Base-by-base conservation (phyloP, 495 filamentous ascomycete species). In the Amniculicola lignicola region DNA sequence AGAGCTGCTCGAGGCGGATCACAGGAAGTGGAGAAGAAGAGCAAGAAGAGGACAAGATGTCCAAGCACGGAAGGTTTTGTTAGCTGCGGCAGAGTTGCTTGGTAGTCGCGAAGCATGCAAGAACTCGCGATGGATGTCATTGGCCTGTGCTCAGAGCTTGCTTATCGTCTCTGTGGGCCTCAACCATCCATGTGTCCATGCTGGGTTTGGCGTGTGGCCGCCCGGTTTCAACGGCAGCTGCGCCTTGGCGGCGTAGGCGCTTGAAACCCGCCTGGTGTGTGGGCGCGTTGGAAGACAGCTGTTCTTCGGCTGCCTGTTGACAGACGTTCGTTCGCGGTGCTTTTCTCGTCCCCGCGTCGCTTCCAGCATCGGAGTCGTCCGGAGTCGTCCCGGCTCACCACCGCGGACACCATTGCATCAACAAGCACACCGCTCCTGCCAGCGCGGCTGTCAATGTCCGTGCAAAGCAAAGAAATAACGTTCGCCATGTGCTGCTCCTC, bases 81-180 rank as follows among this genome's bases (percentile, higher is more conserved):
- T 25, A 39, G 54, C 46, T 35, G 16, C 36, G 24, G 43, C 31
- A 21, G 24, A 33, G 31, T 18, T 35, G 33, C n/a, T 21, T 44
- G 55, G 39, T 47, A 52, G 45, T 49, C 46, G 38, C 38, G 53
- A 24, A 18, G 48, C 46, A 46, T 59, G 55, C 55, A 59, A 40
- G 55, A 59, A 52, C 55, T 59, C 48, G 31, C 55, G 55, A 59
- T 52, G 22, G 48, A 59, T 47, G 55, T 59, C 55, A 52, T 59
- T 41, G 18, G 46, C 37, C 47, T 33, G 47, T 48, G 55, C 52
- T 47, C 45, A 2, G 21, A 39, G 10, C 31, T 15, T 55, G 50
- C 54, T 59, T 59, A 59, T 59, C 55, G 55, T 15, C 6, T 21
- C 15, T 4, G n/a, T n/a, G n/a, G 37, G 11, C 9, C 37, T 19